These are phyloP conservation scores for Suillus hirtellus DNA, from an alignment of 768 basidiomycete genomes.

Conservation along the genomic window DNA sequence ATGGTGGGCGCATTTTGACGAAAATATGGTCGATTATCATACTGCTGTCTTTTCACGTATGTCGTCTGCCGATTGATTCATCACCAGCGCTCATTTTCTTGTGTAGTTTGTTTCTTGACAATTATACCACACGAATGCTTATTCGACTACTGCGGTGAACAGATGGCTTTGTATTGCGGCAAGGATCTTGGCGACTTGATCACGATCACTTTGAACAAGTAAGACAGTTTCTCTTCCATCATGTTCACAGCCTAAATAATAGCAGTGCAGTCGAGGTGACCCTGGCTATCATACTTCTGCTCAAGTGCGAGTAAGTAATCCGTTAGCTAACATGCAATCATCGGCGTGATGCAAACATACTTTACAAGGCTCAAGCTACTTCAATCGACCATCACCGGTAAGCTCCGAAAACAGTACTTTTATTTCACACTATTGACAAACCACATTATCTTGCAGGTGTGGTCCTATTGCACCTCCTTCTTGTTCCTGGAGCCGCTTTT, in stretches of 20 bases:
- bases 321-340: background rate
- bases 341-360: background rate
- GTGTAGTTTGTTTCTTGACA: conserved; percentile 59
- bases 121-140: conserved; percentile 67
- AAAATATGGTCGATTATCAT: conserved; percentile 16
- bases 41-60: conserved; percentile 47
- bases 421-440: background rate
- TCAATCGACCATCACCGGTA: conserved; percentile 69
- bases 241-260: conserved; percentile 1
- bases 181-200: conserved; percentile 66
- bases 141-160: conserved; percentile 66
- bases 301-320: conserved; percentile 66
- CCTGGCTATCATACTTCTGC: conserved; percentile 66
- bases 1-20: conserved; percentile 56
- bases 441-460: conserved; percentile 45
- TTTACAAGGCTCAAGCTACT: conserved; percentile 53
- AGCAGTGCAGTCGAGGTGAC: conserved; percentile 69
- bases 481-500: conserved; percentile 71
- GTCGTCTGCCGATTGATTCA: conserved; percentile 17
- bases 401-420: background rate
- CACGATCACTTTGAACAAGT: conserved; percentile 68
- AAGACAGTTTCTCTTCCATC: conserved; percentile 19
- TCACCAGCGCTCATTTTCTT: conserved; percentile 1
- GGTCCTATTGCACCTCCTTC: conserved; percentile 68
- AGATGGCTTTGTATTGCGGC: conserved; percentile 50